phyloP scores from a whole-genome alignment of 352 stramenopile genomes.

The Thraustochytrium aureum region DNA sequence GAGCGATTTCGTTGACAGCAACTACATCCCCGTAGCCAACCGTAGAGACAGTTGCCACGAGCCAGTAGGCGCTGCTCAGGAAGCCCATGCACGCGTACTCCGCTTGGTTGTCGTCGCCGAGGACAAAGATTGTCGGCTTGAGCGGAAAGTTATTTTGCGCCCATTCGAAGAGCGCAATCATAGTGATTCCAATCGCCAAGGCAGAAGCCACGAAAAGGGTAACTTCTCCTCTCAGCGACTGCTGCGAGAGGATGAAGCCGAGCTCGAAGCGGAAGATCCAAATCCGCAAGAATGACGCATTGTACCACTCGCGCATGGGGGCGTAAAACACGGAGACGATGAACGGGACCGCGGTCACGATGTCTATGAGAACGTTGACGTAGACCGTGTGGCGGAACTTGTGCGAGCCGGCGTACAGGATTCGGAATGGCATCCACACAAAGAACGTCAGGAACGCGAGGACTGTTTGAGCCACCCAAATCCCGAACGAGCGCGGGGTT shows the following conservation, averaged over 20 bases:
- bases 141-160: constrained; percentile 45
- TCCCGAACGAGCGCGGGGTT: neutral
- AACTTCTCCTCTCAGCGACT: neutral
- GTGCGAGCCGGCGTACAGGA: constrained; percentile 39
- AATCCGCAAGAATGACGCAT: constrained; percentile 10
- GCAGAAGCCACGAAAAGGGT: constrained; percentile 8
- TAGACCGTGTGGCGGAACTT: constrained; percentile 37
- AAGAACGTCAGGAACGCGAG: neutral
- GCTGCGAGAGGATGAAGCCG: neutral
- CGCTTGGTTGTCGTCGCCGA: neutral
- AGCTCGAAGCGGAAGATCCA: constrained; percentile 40
- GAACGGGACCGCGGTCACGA: constrained; percentile 6
- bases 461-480: neutral
- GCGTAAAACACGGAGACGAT: constrained; percentile 1
- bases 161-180: constrained; percentile 39
- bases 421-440: constrained; percentile 22
- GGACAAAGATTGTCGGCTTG: neutral
- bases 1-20: neutral
- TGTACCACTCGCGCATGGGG: neutral
- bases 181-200: constrained; percentile 3
- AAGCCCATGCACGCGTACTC: constrained; percentile 15
- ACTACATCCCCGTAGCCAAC: constrained; percentile 36
- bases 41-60: constrained; percentile 32
- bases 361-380: neutral
- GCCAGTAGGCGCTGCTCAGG: neutral